These are phyloP conservation scores for Urostyla sp. DNA, from an alignment of 73 alveolate species.

Conservation along the genomic window DNA sequence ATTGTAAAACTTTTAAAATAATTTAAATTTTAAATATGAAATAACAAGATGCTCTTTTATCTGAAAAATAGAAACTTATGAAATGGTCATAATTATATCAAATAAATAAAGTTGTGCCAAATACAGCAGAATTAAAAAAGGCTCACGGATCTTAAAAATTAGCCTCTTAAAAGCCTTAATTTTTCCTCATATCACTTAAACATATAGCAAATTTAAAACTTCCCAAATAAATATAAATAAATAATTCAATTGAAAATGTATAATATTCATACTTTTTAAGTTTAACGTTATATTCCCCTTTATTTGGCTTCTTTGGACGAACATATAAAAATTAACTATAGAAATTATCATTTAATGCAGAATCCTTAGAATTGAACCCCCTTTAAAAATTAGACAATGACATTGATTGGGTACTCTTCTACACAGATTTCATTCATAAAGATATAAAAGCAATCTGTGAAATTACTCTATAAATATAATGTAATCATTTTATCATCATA, in stretches of 20 bases:
- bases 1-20: too few species aligned
- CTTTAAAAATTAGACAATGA: too few species aligned
- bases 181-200: too few species aligned
- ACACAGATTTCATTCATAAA: constrained; percentile 9
- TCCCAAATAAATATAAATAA: not conserved
- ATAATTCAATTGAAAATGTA: not conserved
- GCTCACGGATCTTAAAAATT: too few species aligned
- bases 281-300: constrained; percentile 21
- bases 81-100: not conserved
- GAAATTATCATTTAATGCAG: not conserved
- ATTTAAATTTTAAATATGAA: too few species aligned
- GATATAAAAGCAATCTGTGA: constrained; percentile 41
- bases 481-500: too few species aligned
- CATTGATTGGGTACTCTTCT: constrained; percentile 36
- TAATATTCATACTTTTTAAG: not conserved
- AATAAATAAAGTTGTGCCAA: not conserved
- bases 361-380: not conserved
- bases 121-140: not conserved
- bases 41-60: too few species aligned
- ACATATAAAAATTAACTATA: constrained; percentile 21
- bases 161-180: too few species aligned
- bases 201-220: constrained; percentile 36
- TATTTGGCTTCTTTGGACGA: constrained; percentile 36
- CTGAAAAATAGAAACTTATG: too few species aligned
- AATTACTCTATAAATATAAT: not conserved